Evolutionary conservation across 805 yeast species (phyloP).

Genomic region (Metschnikowia shivogae): DNA sequence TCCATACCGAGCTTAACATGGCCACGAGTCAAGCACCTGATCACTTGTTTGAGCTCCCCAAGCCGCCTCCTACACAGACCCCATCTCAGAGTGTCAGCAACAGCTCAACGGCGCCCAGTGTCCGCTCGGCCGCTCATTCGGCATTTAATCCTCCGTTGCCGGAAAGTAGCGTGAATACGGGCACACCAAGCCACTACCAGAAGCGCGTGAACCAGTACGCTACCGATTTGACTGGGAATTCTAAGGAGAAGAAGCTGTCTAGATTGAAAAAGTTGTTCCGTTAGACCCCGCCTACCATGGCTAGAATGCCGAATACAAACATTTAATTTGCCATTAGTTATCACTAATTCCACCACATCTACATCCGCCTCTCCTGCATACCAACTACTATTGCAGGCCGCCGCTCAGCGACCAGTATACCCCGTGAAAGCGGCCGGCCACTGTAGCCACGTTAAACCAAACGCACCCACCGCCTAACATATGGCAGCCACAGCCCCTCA

Average conservation of each 20-base stretch:
- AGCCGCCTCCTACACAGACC: slow-evolving; percentile 3
- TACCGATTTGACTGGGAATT: slow-evolving; percentile 11
- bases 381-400: no score
- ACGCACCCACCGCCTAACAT: no score
- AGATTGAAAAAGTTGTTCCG: slow-evolving; percentile 18
- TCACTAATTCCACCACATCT: no score
- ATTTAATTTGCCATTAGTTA: no score
- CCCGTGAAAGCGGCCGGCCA: no score
- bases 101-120: neutral
- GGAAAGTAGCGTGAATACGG: slow-evolving; percentile 3
- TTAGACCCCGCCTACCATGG: neutral
- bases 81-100: neutral
- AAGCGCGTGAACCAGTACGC: slow-evolving; percentile 12
- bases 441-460: no score
- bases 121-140: neutral
- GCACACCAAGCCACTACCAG: slow-evolving; percentile 12
- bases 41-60: slow-evolving; percentile 14
- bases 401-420: no score
- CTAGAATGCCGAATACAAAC: no score
- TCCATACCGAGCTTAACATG: slow-evolving; percentile 11
- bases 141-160: slow-evolving; percentile 9
- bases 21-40: slow-evolving; percentile 16
- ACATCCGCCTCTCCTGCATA: no score
- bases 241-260: slow-evolving; percentile 18
- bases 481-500: no score